A percentile compares a stretch with the other conserved stretches of the same genome.
These are phyloP conservation scores for Hypoxylon lenormandii DNA, from an alignment of 495 filamentous ascomycete genomes.

Conservation along the genomic window DNA sequence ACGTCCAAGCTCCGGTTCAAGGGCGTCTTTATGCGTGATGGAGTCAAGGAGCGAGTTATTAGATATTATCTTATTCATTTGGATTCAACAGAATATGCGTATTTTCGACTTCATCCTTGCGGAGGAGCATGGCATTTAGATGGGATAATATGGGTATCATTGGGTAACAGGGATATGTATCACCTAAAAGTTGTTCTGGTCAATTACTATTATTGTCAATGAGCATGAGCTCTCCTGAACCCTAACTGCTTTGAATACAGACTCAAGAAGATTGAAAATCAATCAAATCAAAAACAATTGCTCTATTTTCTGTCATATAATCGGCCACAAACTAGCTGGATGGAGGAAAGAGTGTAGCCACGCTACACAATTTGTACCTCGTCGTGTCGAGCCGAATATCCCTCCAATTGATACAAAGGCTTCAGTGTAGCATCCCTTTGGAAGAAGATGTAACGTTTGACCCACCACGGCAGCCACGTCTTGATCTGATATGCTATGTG, in stretches of 20 bases:
- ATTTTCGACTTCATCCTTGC: too few relatives aligned
- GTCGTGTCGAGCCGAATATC: conserved; percentile 13
- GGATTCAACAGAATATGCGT: too few relatives aligned
- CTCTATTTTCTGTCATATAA: too few relatives aligned
- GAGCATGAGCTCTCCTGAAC: too few relatives aligned
- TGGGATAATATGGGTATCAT: too few relatives aligned
- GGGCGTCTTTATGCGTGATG: conserved; percentile 28
- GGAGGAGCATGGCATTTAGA: too few relatives aligned
- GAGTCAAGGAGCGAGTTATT: too few relatives aligned
- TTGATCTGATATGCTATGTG: conserved; percentile 63
- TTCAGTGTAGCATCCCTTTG: conserved; percentile 61
- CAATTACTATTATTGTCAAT: too few relatives aligned
- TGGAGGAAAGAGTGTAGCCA: conserved; percentile 2
- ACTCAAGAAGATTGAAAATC: not conserved
- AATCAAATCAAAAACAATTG: not conserved
- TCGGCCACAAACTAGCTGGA: not conserved
- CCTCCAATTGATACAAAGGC: conserved; percentile 57
- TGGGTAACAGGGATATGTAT: too few relatives aligned
- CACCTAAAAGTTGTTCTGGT: too few relatives aligned
- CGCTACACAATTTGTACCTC: conserved; percentile 9
- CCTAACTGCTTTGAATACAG: too few relatives aligned
- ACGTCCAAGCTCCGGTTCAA: conserved; percentile 15
- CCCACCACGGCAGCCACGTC: conserved; percentile 57
- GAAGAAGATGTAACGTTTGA: conserved; percentile 66
- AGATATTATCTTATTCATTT: too few relatives aligned